Percentiles rank a stretch among this genome's conserved stretches.
Evolutionary conservation across 1,284 basidiomycete genomes (phyloP).

Genomic region (Marasmius oreades): DNA sequence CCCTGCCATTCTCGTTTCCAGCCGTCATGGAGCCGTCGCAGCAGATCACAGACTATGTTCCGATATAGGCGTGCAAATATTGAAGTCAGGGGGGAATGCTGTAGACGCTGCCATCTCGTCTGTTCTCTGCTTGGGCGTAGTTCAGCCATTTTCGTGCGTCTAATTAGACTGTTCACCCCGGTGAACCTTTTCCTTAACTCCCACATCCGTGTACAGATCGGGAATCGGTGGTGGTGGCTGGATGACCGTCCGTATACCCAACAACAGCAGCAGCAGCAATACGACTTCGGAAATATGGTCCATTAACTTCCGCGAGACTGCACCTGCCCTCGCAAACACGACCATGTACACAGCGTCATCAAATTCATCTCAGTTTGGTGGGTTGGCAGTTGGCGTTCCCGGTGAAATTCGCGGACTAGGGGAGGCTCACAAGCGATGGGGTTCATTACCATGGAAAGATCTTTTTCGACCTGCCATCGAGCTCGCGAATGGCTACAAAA

Average conservation of each 20-base stretch:
- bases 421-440: slow-evolving; percentile 79
- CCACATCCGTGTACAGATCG: slow-evolving; percentile 42
- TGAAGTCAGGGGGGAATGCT: slow-evolving; percentile 86
- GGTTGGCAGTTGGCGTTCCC: slow-evolving; percentile 81
- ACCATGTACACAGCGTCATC: slow-evolving; percentile 72
- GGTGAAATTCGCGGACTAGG: slow-evolving; percentile 84
- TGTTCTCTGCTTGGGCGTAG: slow-evolving; percentile 80
- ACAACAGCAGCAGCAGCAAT: slow-evolving; percentile 31
- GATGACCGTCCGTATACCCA: slow-evolving; percentile 83
- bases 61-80: slow-evolving; percentile 70
- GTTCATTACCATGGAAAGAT: slow-evolving; percentile 70
- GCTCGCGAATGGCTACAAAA: slow-evolving; percentile 36
- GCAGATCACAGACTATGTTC: slow-evolving; percentile 85
- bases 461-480: slow-evolving; percentile 78
- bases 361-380: slow-evolving; percentile 61
- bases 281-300: slow-evolving; percentile 61
- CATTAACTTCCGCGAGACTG: slow-evolving; percentile 88
- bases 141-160: slow-evolving; percentile 85
- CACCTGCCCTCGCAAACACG: slow-evolving; percentile 66
- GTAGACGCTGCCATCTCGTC: slow-evolving; percentile 85
- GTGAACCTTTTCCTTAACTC: too few relatives aligned
- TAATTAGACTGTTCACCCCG: not conserved
- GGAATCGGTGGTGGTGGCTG: slow-evolving; percentile 93
- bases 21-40: slow-evolving; percentile 80
- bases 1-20: slow-evolving; percentile 40